Percentiles rank a stretch among this genome's conserved stretches.
These are phyloP conservation scores for Coemansia sp. DNA, from an alignment of 192 early-diverging fungal species.

Conservation along the genomic window DNA sequence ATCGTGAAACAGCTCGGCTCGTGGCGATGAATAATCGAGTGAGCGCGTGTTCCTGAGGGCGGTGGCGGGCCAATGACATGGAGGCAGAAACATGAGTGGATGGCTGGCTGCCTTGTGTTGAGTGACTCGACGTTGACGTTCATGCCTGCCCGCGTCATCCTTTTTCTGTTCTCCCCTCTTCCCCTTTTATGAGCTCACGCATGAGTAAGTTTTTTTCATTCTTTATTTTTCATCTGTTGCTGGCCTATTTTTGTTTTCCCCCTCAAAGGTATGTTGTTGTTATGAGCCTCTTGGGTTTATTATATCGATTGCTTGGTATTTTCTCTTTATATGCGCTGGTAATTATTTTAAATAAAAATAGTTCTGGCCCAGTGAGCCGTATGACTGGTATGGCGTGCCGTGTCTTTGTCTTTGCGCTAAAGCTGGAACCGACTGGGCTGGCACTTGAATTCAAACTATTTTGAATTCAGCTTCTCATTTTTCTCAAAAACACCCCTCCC, in stretches of 20 bases:
- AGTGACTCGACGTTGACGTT: slow-evolving; percentile 25
- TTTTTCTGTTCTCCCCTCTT: slow-evolving; percentile 3
- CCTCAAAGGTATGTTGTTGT: too few species aligned
- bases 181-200: background rate
- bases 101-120: background rate
- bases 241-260: background rate
- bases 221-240: slow-evolving; percentile 6
- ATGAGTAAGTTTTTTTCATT: slow-evolving; percentile 9
- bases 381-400: too few species aligned
- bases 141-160: background rate
- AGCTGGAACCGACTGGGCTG: too few species aligned
- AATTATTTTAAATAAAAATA: too few species aligned
- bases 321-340: too few species aligned
- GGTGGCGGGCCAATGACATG: slow-evolving; percentile 14
- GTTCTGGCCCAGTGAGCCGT: too few species aligned
- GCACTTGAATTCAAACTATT: too few species aligned
- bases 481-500: too few species aligned
- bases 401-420: too few species aligned
- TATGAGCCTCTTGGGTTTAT: too few species aligned
- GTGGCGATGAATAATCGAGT: slow-evolving; percentile 13
- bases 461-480: too few species aligned
- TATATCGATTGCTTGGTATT: too few species aligned
- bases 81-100: slow-evolving; percentile 9
- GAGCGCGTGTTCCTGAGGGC: slow-evolving; percentile 5
- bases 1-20: background rate